Evolutionary conservation across 495 filamentous ascomycete species (phyloP).

Genomic region (Podospora fimiseda): DNA sequence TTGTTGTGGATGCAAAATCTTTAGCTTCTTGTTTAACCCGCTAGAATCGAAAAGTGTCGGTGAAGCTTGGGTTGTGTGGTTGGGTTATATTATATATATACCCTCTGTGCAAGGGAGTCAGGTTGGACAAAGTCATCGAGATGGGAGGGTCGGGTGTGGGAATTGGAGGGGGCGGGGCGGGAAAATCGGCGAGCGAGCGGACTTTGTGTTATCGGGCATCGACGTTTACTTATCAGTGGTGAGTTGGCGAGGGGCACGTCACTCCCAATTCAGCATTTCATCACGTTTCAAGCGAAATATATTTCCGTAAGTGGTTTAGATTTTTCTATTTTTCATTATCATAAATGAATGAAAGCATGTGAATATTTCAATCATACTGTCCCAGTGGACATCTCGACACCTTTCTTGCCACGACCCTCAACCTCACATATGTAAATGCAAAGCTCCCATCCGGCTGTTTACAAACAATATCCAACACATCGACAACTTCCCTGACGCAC

Average conservation of each 20-base stretch:
- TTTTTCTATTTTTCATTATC: no score
- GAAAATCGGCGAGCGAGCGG: neutral
- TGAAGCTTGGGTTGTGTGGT: no score
- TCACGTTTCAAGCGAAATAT: no score
- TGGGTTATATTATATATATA: neutral
- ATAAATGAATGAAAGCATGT: no score
- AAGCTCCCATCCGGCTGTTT: conserved; percentile 46
- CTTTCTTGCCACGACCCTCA: conserved; percentile 59
- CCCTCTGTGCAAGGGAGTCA: neutral
- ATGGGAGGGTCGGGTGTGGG: neutral
- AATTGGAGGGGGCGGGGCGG: neutral
- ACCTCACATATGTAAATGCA: conserved; percentile 64
- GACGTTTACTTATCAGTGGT: neutral
- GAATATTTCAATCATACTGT: no score
- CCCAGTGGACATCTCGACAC: conserved; percentile 14
- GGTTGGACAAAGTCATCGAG: neutral
- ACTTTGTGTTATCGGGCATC: neutral
- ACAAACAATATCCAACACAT: conserved; percentile 50
- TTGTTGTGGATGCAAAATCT: no score
- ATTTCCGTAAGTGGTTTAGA: no score
- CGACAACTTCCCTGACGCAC: conserved; percentile 49
- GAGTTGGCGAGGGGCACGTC: neutral
- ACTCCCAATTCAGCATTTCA: neutral
- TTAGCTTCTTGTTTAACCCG: no score
- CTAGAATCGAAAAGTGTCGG: no score